Conservation (phyloP, 306 rosid species). For the Gynostemma pentaphyllum region DNA sequence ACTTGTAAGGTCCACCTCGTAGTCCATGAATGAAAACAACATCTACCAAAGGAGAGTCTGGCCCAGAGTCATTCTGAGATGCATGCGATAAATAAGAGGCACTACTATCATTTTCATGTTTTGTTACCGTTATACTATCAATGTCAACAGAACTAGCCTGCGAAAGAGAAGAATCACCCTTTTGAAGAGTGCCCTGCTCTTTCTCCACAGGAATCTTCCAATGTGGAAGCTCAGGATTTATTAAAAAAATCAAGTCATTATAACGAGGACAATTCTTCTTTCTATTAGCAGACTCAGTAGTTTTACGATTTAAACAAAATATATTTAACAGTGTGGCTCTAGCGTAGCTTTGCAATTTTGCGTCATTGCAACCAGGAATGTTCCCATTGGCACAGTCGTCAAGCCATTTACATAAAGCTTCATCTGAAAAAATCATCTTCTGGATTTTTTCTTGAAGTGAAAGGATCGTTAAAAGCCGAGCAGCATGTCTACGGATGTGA, state of each 20-base stretch:
- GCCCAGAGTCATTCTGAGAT: slow-evolving; percentile 19
- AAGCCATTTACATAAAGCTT: slow-evolving; percentile 76
- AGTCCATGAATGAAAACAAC: slow-evolving; percentile 90
- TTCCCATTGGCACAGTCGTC: slow-evolving; percentile 82
- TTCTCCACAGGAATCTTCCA: slow-evolving; percentile 54
- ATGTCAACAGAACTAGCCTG: slow-evolving; percentile 18
- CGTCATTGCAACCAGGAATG: slow-evolving; percentile 85
- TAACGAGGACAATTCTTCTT: slow-evolving; percentile 56
- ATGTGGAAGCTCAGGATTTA: slow-evolving; percentile 79
- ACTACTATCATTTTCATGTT: slow-evolving; percentile 23
- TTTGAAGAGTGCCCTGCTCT: slow-evolving; percentile 21
- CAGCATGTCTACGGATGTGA: slow-evolving; percentile 90
- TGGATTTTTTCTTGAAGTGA: slow-evolving; percentile 68
- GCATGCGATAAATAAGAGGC: slow-evolving; percentile 24
- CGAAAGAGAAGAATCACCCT: slow-evolving; percentile 16
- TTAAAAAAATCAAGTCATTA: slow-evolving; percentile 61
- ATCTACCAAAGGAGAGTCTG: slow-evolving; percentile 46
- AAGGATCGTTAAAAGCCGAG: slow-evolving; percentile 77
- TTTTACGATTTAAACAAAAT: slow-evolving; percentile 33
- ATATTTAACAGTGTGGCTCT: slow-evolving; percentile 65
- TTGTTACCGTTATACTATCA: slow-evolving; percentile 21
- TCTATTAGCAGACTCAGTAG: slow-evolving; percentile 20
- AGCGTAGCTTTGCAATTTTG: slow-evolving; percentile 76
- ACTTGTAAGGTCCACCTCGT: slow-evolving; percentile 85
- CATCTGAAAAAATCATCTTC: slow-evolving; percentile 51